These are phyloP conservation scores for Cupressus sempervirens DNA, from an alignment of 75 land plant species.

Conservation along the genomic window DNA sequence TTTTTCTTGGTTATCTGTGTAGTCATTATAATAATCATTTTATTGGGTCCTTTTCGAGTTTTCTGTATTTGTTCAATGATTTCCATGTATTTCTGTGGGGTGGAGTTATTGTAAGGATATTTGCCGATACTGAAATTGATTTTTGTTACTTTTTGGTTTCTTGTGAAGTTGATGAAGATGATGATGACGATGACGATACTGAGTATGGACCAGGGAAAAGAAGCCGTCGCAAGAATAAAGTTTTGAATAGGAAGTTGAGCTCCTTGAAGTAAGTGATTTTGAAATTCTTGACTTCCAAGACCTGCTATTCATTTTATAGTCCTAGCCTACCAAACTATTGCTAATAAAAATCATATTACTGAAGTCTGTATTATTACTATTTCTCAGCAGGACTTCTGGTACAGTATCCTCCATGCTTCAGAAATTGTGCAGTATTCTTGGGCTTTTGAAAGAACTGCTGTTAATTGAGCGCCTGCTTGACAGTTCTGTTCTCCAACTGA, in stretches of 20 bases:
- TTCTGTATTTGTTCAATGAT: not conserved
- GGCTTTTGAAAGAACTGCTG: slow-evolving; percentile 70
- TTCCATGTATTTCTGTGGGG: not conserved
- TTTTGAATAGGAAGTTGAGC: slow-evolving; percentile 35
- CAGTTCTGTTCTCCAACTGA: slow-evolving; percentile 81
- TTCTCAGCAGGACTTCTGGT: slow-evolving; percentile 54
- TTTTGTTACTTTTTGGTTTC: not conserved
- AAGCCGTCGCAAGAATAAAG: slow-evolving; percentile 47
- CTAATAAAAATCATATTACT: not conserved
- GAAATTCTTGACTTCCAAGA: not conserved
- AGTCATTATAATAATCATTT: not conserved
- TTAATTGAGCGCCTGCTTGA: slow-evolving; percentile 71
- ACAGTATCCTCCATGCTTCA: slow-evolving; percentile 65
- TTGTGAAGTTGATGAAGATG: slow-evolving; percentile 56
- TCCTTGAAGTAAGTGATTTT: slow-evolving; percentile 3
- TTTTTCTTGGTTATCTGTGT: not conserved
- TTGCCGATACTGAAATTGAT: not conserved
- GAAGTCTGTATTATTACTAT: slow-evolving; percentile 6
- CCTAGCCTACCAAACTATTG: not conserved
- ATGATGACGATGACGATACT: slow-evolving; percentile 40
- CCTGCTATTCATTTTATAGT: not conserved
- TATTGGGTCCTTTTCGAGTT: not conserved
- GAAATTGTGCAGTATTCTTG: slow-evolving; percentile 87
- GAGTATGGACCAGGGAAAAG: slow-evolving; percentile 50
- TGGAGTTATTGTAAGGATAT: not conserved